phyloP scores from a whole-genome alignment of 257 asterid species.

The Petunia secreta region DNA sequence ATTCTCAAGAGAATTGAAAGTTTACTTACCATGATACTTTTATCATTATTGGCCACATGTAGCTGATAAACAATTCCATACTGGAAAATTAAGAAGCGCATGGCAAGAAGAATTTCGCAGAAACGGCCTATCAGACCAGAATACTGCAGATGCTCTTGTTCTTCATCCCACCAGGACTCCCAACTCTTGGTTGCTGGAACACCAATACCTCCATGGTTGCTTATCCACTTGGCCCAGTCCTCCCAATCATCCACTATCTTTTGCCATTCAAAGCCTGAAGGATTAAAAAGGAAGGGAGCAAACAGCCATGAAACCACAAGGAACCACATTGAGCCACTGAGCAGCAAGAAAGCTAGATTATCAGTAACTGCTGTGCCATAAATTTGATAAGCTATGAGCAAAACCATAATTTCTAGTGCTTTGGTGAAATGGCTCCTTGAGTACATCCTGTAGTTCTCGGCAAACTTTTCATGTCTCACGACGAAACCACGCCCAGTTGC shows the following conservation, averaged over 20 bases:
- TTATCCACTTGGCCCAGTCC: constrained; percentile 93
- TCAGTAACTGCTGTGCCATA: constrained; percentile 55
- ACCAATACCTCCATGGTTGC: constrained; percentile 79
- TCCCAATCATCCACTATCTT: constrained; percentile 95
- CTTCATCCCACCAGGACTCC: constrained; percentile 99
- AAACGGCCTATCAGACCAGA: constrained; percentile 73
- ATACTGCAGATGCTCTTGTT: constrained; percentile 79
- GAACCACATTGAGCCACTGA: constrained; percentile 83
- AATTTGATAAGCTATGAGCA: constrained; percentile 65
- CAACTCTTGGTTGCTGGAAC: constrained; percentile 90
- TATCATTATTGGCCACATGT: constrained; percentile 60
- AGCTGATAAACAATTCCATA: constrained; percentile 91
- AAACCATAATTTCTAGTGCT: constrained; percentile 72
- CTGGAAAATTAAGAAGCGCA: constrained; percentile 85
- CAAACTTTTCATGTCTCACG: constrained; percentile 85
- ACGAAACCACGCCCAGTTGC: constrained; percentile 99
- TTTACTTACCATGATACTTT: constrained; percentile 62
- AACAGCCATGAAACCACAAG: constrained; percentile 85
- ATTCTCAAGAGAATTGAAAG: neutral
- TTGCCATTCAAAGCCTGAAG: constrained; percentile 98
- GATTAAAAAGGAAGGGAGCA: constrained; percentile 90
- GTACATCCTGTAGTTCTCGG: constrained; percentile 94
- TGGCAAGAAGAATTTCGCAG: constrained; percentile 69
- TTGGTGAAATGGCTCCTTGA: constrained; percentile 93
- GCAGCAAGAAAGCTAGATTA: constrained; percentile 36